Base-by-base conservation (phyloP, 306 rosid species). In the Vachellia collinsii region DNA sequence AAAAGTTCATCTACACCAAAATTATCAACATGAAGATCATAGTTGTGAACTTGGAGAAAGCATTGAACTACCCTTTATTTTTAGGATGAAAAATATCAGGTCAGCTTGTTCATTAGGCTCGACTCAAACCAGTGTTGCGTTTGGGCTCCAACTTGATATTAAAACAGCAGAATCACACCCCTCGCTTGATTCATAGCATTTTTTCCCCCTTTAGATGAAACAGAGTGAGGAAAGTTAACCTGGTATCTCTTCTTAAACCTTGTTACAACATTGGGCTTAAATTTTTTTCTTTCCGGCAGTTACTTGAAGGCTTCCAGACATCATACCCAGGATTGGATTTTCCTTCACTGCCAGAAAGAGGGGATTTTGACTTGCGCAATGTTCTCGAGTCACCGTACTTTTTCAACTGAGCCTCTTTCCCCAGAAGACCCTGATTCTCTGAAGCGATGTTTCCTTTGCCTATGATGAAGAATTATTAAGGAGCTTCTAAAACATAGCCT, bases 381-480 rank as follows among this genome's bases (percentile, higher is more conserved):
- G 97, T 93, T 87, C 92, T 88, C 12, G 76, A 87, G 58, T 91
- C 97, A 48, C 97, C 92, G 0, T 91, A 93, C 89, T 90, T 93
- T 77, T 93, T 93, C 91, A 93, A 91, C 89, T 91, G 85, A 89
- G 69, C 43, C 63, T 78, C 58, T 29, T 48, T 63, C n/a, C 53
- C 7, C 34, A 29, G 59, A 50, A 44, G 70, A 43, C 38, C 59
- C 70, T 23, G 22, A 65, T 58, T 72, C 10, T 54, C 62, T 16
- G 66, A 87, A 51, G 70, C 62, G 53, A 71, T 72, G 78, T 7
- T 12, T 37, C 61, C 65, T 58, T 75, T 44, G 54, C 66, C 54
- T 51, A 38, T 3, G 73, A 48, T 68, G 80, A 72, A 20, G 68
- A 82, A 65, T 22, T 72, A 36, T 75, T 63, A 36, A 38, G 36